These are phyloP conservation scores for Vitis rupestris DNA, from an alignment of 164 flowering plant genomes.

Conservation along the genomic window DNA sequence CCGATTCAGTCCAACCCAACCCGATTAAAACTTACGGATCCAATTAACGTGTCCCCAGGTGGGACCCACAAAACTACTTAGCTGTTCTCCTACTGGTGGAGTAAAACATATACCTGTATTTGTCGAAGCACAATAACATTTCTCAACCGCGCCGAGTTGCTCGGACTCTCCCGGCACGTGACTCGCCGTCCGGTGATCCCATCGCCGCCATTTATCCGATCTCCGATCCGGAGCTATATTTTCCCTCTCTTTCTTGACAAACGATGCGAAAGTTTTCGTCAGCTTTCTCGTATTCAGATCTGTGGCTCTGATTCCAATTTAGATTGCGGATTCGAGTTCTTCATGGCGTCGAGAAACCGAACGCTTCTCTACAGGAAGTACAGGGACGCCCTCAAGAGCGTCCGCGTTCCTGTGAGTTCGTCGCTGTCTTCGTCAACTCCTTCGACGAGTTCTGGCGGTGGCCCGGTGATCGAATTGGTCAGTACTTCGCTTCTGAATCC, in stretches of 20 bases:
- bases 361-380: constrained; percentile 35
- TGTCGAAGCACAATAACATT: no score
- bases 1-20: neutral
- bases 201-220: neutral
- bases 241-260: neutral
- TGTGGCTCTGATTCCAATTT: neutral
- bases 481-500: constrained; percentile 34
- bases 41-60: no score
- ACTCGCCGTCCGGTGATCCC: constrained; percentile 6
- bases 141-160: neutral
- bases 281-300: constrained; percentile 6
- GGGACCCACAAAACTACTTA: neutral
- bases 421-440: constrained; percentile 14
- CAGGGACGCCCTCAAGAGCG: constrained; percentile 49
- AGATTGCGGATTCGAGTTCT: neutral
- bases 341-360: constrained; percentile 47
- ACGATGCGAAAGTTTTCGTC: constrained; percentile 3
- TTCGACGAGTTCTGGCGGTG: constrained; percentile 20
- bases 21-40: neutral
- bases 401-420: constrained; percentile 30
- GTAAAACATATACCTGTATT: no score
- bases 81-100: neutral
- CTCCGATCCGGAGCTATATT: neutral
- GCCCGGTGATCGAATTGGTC: constrained; percentile 43
- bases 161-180: constrained; percentile 10